Evolutionary conservation across 352 stramenopile genomes (phyloP).

Genomic region (Thalassiosira ordinaria): DNA sequence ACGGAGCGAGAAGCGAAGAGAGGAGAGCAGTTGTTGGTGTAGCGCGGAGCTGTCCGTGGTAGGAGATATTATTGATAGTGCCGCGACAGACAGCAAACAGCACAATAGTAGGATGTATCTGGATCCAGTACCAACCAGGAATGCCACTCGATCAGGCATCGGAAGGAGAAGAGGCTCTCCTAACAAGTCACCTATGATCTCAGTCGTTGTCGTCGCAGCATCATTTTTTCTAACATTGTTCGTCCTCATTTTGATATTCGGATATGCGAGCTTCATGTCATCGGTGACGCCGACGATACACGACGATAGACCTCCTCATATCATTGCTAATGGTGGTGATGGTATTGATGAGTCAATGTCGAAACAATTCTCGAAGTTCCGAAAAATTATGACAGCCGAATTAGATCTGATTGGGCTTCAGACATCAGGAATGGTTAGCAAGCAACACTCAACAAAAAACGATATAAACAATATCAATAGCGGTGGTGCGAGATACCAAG

Average conservation of each 20-base stretch:
- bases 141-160: slow-evolving; percentile 34
- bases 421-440: slow-evolving; percentile 1
- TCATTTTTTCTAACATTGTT: slow-evolving; percentile 21
- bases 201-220: slow-evolving; percentile 20
- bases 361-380: slow-evolving; percentile 10
- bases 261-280: slow-evolving; percentile 12
- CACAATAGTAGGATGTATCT: too few species aligned
- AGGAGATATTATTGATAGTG: too few species aligned
- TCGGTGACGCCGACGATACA: slow-evolving; percentile 14
- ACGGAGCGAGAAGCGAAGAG: too few species aligned
- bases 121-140: too few species aligned
- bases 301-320: too few species aligned
- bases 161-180: slow-evolving; percentile 33
- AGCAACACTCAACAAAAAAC: neutral
- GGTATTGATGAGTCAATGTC: slow-evolving; percentile 5
- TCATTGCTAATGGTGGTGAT: too few species aligned
- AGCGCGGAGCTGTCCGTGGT: too few species aligned
- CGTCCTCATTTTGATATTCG: slow-evolving; percentile 10
- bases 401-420: slow-evolving; percentile 41
- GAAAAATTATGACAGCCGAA: slow-evolving; percentile 28
- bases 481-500: slow-evolving; percentile 36
- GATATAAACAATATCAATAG: neutral
- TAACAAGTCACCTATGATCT: slow-evolving; percentile 29
- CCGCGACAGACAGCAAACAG: too few species aligned
- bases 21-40: too few species aligned